Percentiles rank a stretch among this genome's conserved stretches.
Conservation (phyloP, 2,329 filamentous ascomycete species). For the Pseudocercospora cruenta region DNA sequence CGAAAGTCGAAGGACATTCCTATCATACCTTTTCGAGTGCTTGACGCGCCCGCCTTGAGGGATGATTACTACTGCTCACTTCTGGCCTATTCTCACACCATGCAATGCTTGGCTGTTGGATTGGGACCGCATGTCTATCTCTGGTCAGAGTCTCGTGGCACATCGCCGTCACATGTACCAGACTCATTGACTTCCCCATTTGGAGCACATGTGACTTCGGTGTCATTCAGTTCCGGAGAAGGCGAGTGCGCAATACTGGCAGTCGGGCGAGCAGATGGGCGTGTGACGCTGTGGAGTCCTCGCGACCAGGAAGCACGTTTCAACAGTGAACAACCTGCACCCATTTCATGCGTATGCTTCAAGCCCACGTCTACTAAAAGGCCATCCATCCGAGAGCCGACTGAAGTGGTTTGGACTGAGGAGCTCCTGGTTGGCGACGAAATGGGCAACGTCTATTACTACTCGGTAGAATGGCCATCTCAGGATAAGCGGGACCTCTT, state of each 20-base stretch:
- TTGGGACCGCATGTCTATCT: conserved; percentile 78
- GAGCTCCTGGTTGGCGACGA: conserved; percentile 88
- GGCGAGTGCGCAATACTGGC: conserved; percentile 82
- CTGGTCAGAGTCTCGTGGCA: conserved; percentile 77
- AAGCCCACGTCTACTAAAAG: conserved; percentile 64
- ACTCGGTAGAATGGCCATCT: conserved; percentile 80
- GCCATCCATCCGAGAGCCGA: conserved; percentile 53
- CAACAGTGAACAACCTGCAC: conserved; percentile 69
- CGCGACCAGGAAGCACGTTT: conserved; percentile 73
- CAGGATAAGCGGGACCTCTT: conserved; percentile 65
- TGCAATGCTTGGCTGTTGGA: conserved; percentile 79
- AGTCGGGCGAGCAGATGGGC: conserved; percentile 77
- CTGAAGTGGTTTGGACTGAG: conserved; percentile 67
- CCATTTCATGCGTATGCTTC: conserved; percentile 81
- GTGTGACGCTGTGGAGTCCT: conserved; percentile 76
- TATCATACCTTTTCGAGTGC: conserved; percentile 54
- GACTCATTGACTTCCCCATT: conserved; percentile 58
- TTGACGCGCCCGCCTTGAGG: conserved; percentile 85
- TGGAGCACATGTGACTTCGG: conserved; percentile 68
- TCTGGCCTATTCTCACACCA: conserved; percentile 78
- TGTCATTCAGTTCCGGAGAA: conserved; percentile 83
- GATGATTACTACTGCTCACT: conserved; percentile 96
- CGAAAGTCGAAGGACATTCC: conserved; percentile 33
- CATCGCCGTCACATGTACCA: conserved; percentile 41
- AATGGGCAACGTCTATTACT: conserved; percentile 80